Percentiles rank a stretch among this genome's conserved stretches.
Conservation (phyloP, 768 basidiomycete species). For the Zangia roseola region DNA sequence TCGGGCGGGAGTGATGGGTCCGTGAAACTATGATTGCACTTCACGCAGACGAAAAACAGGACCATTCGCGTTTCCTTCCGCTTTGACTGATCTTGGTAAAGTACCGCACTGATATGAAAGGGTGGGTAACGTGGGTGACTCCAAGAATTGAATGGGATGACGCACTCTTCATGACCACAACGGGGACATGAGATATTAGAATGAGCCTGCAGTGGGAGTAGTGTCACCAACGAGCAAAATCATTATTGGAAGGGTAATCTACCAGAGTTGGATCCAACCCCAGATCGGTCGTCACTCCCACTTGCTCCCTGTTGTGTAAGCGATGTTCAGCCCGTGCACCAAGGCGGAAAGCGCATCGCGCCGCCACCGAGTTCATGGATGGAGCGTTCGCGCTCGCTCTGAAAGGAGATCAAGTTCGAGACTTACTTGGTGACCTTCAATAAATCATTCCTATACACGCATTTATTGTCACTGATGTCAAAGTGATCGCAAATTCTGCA, state of each 20-base stretch:
- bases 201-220: conserved; percentile 57
- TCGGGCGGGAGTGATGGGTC: conserved; percentile 63
- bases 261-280: conserved; percentile 89
- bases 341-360: conserved; percentile 1
- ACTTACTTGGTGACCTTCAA: conserved; percentile 88
- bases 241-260: conserved; percentile 17
- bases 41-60: conserved; percentile 85
- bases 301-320: conserved; percentile 68
- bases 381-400: not conserved
- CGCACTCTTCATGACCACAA: conserved; percentile 83
- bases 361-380: conserved; percentile 9
- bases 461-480: conserved; percentile 82
- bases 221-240: not conserved
- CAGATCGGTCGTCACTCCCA: conserved; percentile 86
- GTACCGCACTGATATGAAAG: conserved; percentile 66
- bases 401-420: not conserved
- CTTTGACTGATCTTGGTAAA: conserved; percentile 97
- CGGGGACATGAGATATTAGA: conserved; percentile 80
- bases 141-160: conserved; percentile 11
- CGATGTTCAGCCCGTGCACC: conserved; percentile 2
- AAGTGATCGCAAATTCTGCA: conserved; percentile 89
- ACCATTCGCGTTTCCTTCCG: conserved; percentile 95
- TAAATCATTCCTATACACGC: conserved; percentile 92
- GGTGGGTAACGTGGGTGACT: not conserved
- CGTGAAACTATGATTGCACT: conserved; percentile 72